phyloP scores from a whole-genome alignment of 768 basidiomycete genomes.

The Lactarius psammicola region DNA sequence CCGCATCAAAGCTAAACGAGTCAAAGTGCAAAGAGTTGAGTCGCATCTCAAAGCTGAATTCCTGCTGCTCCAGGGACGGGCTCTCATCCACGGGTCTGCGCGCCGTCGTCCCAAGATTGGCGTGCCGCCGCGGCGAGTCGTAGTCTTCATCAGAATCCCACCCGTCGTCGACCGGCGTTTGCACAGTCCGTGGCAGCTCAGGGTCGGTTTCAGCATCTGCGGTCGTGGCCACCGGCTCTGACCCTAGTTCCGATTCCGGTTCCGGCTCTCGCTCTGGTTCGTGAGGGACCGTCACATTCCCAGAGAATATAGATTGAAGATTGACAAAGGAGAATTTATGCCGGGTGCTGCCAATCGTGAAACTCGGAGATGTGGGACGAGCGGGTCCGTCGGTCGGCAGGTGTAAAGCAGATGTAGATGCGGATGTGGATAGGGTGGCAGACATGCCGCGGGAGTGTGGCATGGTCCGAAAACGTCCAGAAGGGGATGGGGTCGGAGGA shows the following conservation, averaged over 20 bases:
- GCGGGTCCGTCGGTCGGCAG: slow-evolving; percentile 4
- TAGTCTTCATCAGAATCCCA: slow-evolving; percentile 25
- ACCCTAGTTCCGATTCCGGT: slow-evolving; percentile 10
- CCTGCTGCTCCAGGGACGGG: slow-evolving; percentile 30
- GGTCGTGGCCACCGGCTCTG: neutral
- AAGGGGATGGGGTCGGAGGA: neutral
- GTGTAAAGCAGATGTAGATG: slow-evolving; percentile 23
- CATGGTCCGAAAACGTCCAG: slow-evolving; percentile 10
- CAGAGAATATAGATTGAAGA: slow-evolving; percentile 36
- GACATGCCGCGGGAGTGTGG: slow-evolving; percentile 22
- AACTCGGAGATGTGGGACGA: slow-evolving; percentile 28
- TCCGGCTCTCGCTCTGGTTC: slow-evolving; percentile 23
- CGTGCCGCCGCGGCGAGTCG: slow-evolving; percentile 23
- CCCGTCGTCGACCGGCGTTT: slow-evolving; percentile 18
- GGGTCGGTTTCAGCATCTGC: slow-evolving; percentile 9
- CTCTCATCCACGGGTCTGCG: neutral
- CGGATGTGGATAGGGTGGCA: slow-evolving; percentile 13
- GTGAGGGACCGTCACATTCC: neutral
- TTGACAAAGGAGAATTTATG: slow-evolving; percentile 37
- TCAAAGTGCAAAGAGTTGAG: slow-evolving; percentile 77
- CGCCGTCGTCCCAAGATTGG: neutral
- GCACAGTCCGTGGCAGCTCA: neutral
- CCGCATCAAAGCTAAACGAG: slow-evolving; percentile 62
- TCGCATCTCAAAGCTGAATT: slow-evolving; percentile 59
- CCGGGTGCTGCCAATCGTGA: slow-evolving; percentile 34